Evolutionary conservation across 176 grass and related monocot species (phyloP), one percentile per base, ranked within the genome.

Genomic region (Luzula sylvatica): DNA sequence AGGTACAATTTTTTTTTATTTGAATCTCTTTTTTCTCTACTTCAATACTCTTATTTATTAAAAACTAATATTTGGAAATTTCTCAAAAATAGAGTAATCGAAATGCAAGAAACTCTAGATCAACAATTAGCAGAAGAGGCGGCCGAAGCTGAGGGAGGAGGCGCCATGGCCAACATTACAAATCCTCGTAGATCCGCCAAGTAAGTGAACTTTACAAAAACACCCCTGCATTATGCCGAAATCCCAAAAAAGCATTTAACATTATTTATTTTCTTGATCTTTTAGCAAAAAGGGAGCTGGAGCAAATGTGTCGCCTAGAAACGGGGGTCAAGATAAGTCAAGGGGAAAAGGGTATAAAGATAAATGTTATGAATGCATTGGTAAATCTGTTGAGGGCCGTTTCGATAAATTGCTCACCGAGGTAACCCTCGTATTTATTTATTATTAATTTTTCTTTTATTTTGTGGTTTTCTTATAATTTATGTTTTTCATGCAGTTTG

Each of bases 21-120:
- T 20, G 27, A 7, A 5, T 53, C 8, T 32, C n/a, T 29, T 66
- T n/a, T n/a, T 22, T 54, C 8, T 32, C 40, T 35, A 35, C 30
- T 35, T 35, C 9, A 35, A 35, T 35, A 35, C 5, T 48, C 15
- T 15, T 24, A 38, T 49, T 35, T 20, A 26, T 30, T 11, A 25
- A 15, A n/a, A 17, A n/a, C n/a, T 20, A 14, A n/a, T 23, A 35
- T 35, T 7, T 35, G 1, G 65, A n/a, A 65, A 51, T 67, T 57
- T 77, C 76, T 76, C 8, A 58, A 58, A 66, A 42, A 38, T 70
- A 98, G 93, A 69, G 82, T 99, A 72, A 78, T 99, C 68, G 93
- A 99, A 80, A 99, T 99, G 93, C 93, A 99, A 92, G 93, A 99
- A 72, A 87, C 92, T 55, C 23, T 99, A 69, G 93, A 99, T 57